phyloP scores from a whole-genome alignment of 371 early-diverging fungal species.

The Actinomucor elegans region DNA sequence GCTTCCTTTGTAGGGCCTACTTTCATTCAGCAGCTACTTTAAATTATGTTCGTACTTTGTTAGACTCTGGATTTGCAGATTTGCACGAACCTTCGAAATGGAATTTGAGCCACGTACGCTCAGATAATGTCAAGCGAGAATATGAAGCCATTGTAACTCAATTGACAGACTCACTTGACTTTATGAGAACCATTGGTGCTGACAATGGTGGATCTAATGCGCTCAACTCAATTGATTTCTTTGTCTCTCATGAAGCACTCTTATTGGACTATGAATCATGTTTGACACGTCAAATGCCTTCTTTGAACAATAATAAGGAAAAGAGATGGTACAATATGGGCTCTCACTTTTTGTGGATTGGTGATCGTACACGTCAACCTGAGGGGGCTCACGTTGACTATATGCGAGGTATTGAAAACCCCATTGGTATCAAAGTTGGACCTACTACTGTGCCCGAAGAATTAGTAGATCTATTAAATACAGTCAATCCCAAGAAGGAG shows the following conservation, averaged over 20 bases:
- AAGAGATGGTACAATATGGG: conserved; percentile 67
- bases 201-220: conserved; percentile 41
- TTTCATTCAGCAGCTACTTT: conserved; percentile 97
- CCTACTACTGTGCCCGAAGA: conserved; percentile 88
- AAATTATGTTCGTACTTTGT: conserved; percentile 90
- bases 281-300: conserved; percentile 68
- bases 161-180: conserved; percentile 85
- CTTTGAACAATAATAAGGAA: conserved; percentile 41
- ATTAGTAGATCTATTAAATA: conserved; percentile 76
- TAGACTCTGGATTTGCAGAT: conserved; percentile 84
- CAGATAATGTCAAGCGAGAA: conserved; percentile 76
- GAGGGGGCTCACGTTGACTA: conserved; percentile 96
- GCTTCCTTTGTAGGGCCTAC: conserved; percentile 69
- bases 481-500: conserved; percentile 84
- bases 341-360: conserved; percentile 96
- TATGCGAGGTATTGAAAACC: conserved; percentile 93
- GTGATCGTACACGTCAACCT: conserved; percentile 95
- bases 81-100: conserved; percentile 88
- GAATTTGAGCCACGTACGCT: conserved; percentile 89
- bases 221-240: conserved; percentile 81
- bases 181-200: conserved; percentile 90
- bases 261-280: conserved; percentile 89
- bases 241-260: conserved; percentile 94
- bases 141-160: conserved; percentile 88
- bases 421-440: conserved; percentile 95